Evolutionary conservation across 805 yeast genomes (phyloP).

Genomic region (Cyberlindnera americana): DNA sequence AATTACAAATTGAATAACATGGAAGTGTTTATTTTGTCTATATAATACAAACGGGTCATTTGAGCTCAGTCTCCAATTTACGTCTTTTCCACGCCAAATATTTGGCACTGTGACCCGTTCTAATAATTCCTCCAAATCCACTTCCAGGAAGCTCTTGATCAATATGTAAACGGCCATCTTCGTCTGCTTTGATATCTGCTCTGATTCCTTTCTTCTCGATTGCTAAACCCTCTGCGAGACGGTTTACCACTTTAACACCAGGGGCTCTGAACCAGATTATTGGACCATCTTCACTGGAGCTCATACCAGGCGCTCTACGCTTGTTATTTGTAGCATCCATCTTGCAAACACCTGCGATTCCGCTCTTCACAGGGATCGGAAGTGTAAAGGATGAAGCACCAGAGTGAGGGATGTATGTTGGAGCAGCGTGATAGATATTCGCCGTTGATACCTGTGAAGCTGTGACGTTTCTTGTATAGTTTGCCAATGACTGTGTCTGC

Average conservation of each 20-base stretch:
- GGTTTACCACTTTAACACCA: slow-evolving; percentile 44
- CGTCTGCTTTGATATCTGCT: slow-evolving; percentile 10
- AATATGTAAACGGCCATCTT: slow-evolving; percentile 11
- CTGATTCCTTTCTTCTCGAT: slow-evolving; percentile 9
- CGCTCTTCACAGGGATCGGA: slow-evolving; percentile 23
- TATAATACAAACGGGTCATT: slow-evolving; percentile 3
- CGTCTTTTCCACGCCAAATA: slow-evolving; percentile 59
- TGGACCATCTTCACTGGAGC: slow-evolving; percentile 32
- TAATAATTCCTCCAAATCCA: slow-evolving; percentile 30
- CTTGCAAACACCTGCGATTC: slow-evolving; percentile 26
- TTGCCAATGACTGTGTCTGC: slow-evolving; percentile 19
- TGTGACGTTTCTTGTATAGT: slow-evolving; percentile 23
- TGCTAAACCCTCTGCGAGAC: slow-evolving; percentile 29
- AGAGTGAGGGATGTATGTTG: slow-evolving; percentile 23
- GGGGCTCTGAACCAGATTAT: slow-evolving; percentile 69
- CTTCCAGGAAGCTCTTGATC: slow-evolving; percentile 20
- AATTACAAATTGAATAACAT: too few relatives aligned
- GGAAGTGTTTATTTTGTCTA: neutral
- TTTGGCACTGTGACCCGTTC: slow-evolving; percentile 68
- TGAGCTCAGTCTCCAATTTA: slow-evolving; percentile 9
- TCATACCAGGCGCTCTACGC: slow-evolving; percentile 23
- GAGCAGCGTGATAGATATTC: slow-evolving; percentile 26
- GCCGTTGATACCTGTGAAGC: slow-evolving; percentile 9
- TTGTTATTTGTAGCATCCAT: slow-evolving; percentile 33
- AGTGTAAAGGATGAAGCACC: slow-evolving; percentile 33